phyloP scores from a whole-genome alignment of 345 rosid genomes.

The Eutrema heterophyllum region DNA sequence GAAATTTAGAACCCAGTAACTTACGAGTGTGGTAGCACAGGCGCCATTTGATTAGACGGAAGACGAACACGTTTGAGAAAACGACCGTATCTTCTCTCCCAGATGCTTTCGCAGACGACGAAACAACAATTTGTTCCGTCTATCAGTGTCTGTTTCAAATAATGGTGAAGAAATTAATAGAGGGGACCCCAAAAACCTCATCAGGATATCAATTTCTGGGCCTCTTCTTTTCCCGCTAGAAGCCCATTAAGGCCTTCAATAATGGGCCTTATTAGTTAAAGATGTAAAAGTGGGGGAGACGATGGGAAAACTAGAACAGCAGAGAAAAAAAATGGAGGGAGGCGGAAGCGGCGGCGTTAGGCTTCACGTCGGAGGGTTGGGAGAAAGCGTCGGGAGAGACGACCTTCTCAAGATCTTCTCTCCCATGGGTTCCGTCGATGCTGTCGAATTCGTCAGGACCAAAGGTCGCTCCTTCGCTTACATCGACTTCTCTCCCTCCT shows the following conservation, averaged over 20 bases:
- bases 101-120: slow-evolving; percentile 31
- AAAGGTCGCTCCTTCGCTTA: slow-evolving; percentile 96
- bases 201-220: background rate
- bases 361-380: slow-evolving; percentile 76
- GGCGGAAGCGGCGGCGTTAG: slow-evolving; percentile 33
- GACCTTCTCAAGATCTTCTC: slow-evolving; percentile 60
- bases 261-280: slow-evolving; percentile 6
- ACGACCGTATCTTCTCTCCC: background rate
- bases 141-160: slow-evolving; percentile 15
- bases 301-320: slow-evolving; percentile 2
- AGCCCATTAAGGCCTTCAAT: background rate
- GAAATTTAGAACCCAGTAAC: background rate
- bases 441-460: slow-evolving; percentile 58
- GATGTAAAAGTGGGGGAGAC: background rate
- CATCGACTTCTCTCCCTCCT: slow-evolving; percentile 60
- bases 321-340: slow-evolving; percentile 9
- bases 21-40: slow-evolving; percentile 9
- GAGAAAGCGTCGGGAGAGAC: slow-evolving; percentile 56
- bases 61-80: slow-evolving; percentile 15
- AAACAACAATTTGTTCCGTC: slow-evolving; percentile 10
- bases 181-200: background rate
- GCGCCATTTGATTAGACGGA: slow-evolving; percentile 17
- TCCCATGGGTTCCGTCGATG: slow-evolving; percentile 43
- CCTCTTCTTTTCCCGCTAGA: background rate
- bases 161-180: background rate